Base-by-base conservation (phyloP, 768 basidiomycete species). In the Leccinum barrowsii region DNA sequence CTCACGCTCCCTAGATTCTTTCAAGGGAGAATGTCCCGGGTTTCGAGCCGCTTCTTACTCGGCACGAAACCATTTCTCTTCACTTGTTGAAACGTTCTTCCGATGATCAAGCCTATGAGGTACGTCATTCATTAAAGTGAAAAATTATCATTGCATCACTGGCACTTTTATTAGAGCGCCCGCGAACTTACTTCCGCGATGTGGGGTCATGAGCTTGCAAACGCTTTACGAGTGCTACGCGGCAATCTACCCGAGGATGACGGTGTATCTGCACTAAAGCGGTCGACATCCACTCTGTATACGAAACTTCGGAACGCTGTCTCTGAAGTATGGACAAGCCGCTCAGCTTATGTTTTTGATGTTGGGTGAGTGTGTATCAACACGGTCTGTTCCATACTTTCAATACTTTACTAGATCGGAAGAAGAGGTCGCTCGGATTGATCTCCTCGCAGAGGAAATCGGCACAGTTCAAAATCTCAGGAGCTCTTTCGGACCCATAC, bases 171-270 rank as follows among this genome's bases (percentile, higher is more conserved):
- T 48, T 42, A 63, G 94, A 92, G 90, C 66, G 91, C 94, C 1
- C 80, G 85, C 42, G 94, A 96, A 67, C 77, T 96, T 50, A 85
- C 86, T 15, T 85, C 86, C 5, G 87, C 89, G 1, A 81, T 86
- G 0, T 85, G 93, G 74, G 91, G 92, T 1, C 86, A 92, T 67
- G 94, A 96, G 61, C 74, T 96, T 2, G 88, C 91, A n/a, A 67
- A 73, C 19, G 84, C 85, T 2, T 74, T 95, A 22, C 84, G 82
- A 56, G 80, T 85, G 50, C 75, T 86, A 17, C 77, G 83, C 63
- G 67, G 72, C 5, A 77, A 78, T 68, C 72, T 91, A 21, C 73
- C 78, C 48, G 74, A 80, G 4, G 76, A 71, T 0, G 72, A 73
- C 28, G 72, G 69, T 44, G 67, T 67, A 69, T 22, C 73, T 57